Evolutionary conservation across 257 asterid species (phyloP).

Genomic region (Galeopsis tetrahit): DNA sequence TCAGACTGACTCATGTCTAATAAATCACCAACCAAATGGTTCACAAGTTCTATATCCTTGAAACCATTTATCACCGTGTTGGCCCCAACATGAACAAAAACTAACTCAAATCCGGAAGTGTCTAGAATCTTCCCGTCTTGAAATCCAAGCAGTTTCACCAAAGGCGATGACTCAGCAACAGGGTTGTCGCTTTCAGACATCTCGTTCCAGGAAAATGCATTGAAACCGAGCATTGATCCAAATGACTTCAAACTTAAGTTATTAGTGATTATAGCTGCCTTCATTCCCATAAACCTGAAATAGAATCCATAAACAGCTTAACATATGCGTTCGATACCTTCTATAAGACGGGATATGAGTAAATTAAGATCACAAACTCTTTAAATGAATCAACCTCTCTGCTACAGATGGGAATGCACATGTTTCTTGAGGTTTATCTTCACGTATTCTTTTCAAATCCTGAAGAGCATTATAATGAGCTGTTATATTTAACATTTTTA

Average conservation of each 20-base stretch:
- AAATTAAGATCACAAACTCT: constrained; percentile 1
- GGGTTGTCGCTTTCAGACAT: constrained; percentile 30
- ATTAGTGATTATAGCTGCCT: constrained; percentile 67
- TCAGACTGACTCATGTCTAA: constrained; percentile 47
- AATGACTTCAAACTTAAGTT: constrained; percentile 53
- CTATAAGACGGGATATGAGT: not conserved
- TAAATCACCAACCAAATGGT: constrained; percentile 64
- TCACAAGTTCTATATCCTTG: constrained; percentile 48
- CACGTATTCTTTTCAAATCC: constrained; percentile 36
- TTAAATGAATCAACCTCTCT: constrained; percentile 56
- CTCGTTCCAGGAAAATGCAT: constrained; percentile 48
- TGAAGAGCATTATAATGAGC: constrained; percentile 30
- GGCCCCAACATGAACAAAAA: constrained; percentile 66
- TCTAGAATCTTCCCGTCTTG: constrained; percentile 64
- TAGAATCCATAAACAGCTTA: constrained; percentile 10
- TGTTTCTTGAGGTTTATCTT: constrained; percentile 41
- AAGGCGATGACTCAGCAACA: constrained; percentile 30
- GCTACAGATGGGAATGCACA: constrained; percentile 47
- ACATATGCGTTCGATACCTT: not conserved
- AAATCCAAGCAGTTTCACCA: constrained; percentile 78
- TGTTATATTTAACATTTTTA: constrained; percentile 30
- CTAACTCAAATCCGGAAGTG: constrained; percentile 57
- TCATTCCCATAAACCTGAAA: constrained; percentile 91
- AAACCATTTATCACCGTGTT: constrained; percentile 44
- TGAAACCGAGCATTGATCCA: constrained; percentile 60